Evolutionary conservation across 1,284 basidiomycete species (phyloP).

Genomic region (Moniliella sp.): DNA sequence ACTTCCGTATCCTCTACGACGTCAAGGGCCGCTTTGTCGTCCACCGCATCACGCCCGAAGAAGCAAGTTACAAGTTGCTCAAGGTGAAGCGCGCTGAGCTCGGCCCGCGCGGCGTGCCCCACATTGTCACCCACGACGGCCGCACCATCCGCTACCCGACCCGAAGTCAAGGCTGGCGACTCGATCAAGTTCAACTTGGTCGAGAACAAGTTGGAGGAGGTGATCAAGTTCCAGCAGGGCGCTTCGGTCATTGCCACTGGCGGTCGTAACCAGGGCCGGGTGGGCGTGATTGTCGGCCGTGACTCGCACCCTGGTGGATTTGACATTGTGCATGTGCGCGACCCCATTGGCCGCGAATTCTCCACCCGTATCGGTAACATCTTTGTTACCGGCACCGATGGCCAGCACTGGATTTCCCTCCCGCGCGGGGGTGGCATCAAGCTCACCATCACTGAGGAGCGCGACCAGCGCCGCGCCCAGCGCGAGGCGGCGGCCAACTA

Average conservation of each 20-base stretch:
- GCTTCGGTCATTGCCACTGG: slow-evolving; percentile 95
- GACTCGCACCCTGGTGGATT: slow-evolving; percentile 95
- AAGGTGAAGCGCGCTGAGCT: slow-evolving; percentile 83
- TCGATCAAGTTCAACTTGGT: slow-evolving; percentile 91
- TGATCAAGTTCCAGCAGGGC: slow-evolving; percentile 86
- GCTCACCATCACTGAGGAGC: slow-evolving; percentile 42
- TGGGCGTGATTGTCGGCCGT: slow-evolving; percentile 77
- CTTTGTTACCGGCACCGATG: slow-evolving; percentile 86
- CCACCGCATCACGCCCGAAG: slow-evolving; percentile 95
- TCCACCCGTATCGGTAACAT: slow-evolving; percentile 66
- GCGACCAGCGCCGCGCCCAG: no score
- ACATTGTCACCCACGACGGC: slow-evolving; percentile 95
- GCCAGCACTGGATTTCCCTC: slow-evolving; percentile 86
- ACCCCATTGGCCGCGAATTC: slow-evolving; percentile 66
- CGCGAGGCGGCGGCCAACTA: no score
- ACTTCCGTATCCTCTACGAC: slow-evolving; percentile 98
- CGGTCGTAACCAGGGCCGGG: slow-evolving; percentile 97
- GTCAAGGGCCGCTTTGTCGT: slow-evolving; percentile 96
- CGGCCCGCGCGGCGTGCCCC: slow-evolving; percentile 78
- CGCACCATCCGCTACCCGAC: slow-evolving; percentile 99
- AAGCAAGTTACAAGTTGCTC: slow-evolving; percentile 90
- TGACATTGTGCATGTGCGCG: slow-evolving; percentile 68
- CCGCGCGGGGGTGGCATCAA: slow-evolving; percentile 96
- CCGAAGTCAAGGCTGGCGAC: slow-evolving; percentile 89
- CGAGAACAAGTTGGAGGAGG: slow-evolving; percentile 80